Evolutionary conservation across 768 basidiomycete species (phyloP).

Genomic region (Hypsizygus marmoreus): DNA sequence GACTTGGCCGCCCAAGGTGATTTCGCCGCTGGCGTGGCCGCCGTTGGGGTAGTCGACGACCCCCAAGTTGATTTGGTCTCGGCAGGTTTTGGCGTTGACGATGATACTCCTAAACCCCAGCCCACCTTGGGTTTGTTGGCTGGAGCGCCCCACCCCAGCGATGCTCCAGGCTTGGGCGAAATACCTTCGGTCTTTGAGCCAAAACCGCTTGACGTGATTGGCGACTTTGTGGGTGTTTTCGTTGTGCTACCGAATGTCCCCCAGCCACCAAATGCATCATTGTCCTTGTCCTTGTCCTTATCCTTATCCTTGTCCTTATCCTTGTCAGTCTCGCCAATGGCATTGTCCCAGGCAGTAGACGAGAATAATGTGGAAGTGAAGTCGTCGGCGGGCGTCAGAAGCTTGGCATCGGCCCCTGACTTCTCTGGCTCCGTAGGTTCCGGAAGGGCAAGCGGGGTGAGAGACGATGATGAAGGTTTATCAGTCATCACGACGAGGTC

Average conservation of each 20-base stretch:
- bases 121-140: too few relatives aligned
- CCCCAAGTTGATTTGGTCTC: conserved; percentile 12
- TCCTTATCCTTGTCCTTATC: too few relatives aligned
- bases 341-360: conserved; percentile 7
- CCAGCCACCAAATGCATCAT: conserved; percentile 9
- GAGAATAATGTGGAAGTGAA: conserved; percentile 15
- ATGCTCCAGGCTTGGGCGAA: conserved; percentile 5
- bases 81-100: too few relatives aligned
- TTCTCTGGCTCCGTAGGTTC: conserved; percentile 15
- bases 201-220: conserved; percentile 11
- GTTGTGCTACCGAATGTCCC: conserved; percentile 7
- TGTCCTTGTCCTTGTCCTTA: too few relatives aligned
- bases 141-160: too few relatives aligned
- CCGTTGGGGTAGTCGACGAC: conserved; percentile 9
- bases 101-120: too few relatives aligned
- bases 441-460: conserved; percentile 18
- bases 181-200: conserved; percentile 9
- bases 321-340: too few relatives aligned
- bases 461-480: conserved; percentile 12
- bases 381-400: conserved; percentile 7
- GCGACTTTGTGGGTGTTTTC: conserved; percentile 16
- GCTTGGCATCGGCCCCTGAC: conserved; percentile 8
- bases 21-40: conserved; percentile 3
- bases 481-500: background rate
- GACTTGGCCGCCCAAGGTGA: conserved; percentile 10